A percentile compares a stretch with the other conserved stretches of the same genome.
Conservation (phyloP, 495 filamentous ascomycete species). For the Trichoderma gamsii region DNA sequence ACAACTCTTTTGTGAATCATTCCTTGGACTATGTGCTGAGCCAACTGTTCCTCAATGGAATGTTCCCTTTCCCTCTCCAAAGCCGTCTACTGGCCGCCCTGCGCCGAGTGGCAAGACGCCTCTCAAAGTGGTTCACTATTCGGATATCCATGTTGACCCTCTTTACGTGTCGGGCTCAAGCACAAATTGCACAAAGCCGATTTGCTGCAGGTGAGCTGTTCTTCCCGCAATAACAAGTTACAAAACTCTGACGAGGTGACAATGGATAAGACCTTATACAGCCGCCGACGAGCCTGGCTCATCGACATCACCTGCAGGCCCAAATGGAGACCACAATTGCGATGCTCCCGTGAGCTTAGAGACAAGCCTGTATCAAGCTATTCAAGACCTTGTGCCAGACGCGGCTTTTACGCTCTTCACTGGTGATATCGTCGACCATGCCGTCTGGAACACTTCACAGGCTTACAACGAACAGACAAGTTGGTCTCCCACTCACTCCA, state of each 20-base stretch:
- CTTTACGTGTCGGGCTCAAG: slow-evolving; percentile 45
- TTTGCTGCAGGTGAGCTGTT: slow-evolving; percentile 45
- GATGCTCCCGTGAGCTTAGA: slow-evolving; percentile 47
- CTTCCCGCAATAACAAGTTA: neutral
- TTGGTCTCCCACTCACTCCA: neutral
- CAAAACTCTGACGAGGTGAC: slow-evolving; percentile 7
- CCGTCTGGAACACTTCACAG: slow-evolving; percentile 33
- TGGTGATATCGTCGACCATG: slow-evolving; percentile 45
- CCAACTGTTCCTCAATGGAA: slow-evolving; percentile 38
- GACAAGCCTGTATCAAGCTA: slow-evolving; percentile 47
- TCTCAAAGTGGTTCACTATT: slow-evolving; percentile 49
- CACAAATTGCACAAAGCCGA: slow-evolving; percentile 48
- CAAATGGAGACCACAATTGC: slow-evolving; percentile 43
- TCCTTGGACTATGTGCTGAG: slow-evolving; percentile 45
- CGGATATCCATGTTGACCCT: slow-evolving; percentile 51
- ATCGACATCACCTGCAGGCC: slow-evolving; percentile 39
- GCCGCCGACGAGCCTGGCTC: slow-evolving; percentile 37
- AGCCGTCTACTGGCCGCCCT: slow-evolving; percentile 35
- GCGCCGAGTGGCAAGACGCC: slow-evolving; percentile 40
- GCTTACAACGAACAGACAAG: neutral
- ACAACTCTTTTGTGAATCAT: slow-evolving; percentile 40
- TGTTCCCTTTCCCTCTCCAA: slow-evolving; percentile 40
- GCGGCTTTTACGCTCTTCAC: slow-evolving; percentile 42
- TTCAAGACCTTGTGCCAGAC: slow-evolving; percentile 34
- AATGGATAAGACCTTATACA: slow-evolving; percentile 31